These are phyloP conservation scores for Blastobotrys arbuscula DNA, from an alignment of 1,139 yeast genomes.

Conservation along the genomic window DNA sequence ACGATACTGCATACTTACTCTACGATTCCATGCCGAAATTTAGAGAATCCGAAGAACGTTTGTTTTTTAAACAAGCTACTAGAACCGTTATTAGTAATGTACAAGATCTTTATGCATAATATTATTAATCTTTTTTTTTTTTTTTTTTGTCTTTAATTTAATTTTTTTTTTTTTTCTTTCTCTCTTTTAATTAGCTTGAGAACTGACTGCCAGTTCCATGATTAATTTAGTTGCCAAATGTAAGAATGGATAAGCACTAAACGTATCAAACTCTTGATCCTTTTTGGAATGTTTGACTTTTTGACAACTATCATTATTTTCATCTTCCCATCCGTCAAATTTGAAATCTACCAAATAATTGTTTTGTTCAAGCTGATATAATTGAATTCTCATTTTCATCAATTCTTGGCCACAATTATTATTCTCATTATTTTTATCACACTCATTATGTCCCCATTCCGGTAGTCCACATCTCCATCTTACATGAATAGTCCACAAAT, in stretches of 20 bases:
- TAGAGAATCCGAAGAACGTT: constrained; percentile 26
- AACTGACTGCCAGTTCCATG: constrained; percentile 94
- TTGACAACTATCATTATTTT: not conserved
- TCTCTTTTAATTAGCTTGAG: constrained; percentile 34
- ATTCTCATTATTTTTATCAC: constrained; percentile 8
- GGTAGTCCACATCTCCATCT: constrained; percentile 79
- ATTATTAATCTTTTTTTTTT: not conserved
- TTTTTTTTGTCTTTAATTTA: not conserved
- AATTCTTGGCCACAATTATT: constrained; percentile 46
- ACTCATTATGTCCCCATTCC: constrained; percentile 25
- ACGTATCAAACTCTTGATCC: constrained; percentile 46
- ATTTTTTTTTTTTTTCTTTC: not conserved
- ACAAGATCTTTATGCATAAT: constrained; percentile 20
- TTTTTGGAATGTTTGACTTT: constrained; percentile 21
- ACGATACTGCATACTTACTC: constrained; percentile 16
- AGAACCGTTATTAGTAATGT: constrained; percentile 25
- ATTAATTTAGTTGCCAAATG: constrained; percentile 88
- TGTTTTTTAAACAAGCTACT: constrained; percentile 26
- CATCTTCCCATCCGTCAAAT: constrained; percentile 90
- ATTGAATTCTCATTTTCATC: constrained; percentile 96
- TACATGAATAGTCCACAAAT: constrained; percentile 94
- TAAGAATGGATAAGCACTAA: constrained; percentile 90
- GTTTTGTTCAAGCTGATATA: constrained; percentile 92
- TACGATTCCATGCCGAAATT: constrained; percentile 25
- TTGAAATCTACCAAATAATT: constrained; percentile 95